These are phyloP conservation scores for Volvox reticuliferus DNA, from an alignment of 139 green algal genomes.

Conservation along the genomic window DNA sequence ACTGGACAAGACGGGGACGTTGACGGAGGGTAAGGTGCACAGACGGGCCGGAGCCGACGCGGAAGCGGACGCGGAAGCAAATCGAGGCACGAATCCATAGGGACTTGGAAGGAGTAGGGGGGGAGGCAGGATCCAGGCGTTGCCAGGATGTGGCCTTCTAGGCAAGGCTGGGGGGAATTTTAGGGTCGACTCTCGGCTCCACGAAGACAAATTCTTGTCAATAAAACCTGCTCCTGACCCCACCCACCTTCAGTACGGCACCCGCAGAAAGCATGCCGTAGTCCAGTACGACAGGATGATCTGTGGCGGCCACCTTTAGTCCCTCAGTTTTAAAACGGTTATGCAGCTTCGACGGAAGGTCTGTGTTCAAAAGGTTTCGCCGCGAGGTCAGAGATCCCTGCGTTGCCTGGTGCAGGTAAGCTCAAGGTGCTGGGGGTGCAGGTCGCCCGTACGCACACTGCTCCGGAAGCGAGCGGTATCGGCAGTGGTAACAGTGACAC, in stretches of 20 bases:
- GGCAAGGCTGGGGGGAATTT: no score
- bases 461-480: not conserved
- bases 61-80: no score
- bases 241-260: conserved; percentile 67
- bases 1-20: conserved; percentile 98
- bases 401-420: conserved; percentile 8
- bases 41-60: no score
- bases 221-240: not conserved
- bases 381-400: no score
- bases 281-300: conserved; percentile 66
- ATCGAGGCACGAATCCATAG: no score
- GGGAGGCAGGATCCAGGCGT: no score
- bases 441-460: not conserved
- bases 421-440: conserved; percentile 29
- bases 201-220: not conserved
- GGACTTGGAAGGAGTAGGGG: no score
- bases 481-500: not conserved
- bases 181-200: no score
- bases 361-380: conserved; percentile 13
- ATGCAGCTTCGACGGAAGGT: conserved; percentile 39
- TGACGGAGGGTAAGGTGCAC: conserved; percentile 79
- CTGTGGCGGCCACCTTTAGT: not conserved
- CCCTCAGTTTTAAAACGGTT: not conserved
- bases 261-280: conserved; percentile 76
- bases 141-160: no score